Conservation (phyloP, 2,329 filamentous ascomycete genomes). For the Venturiaceae sp. region DNA sequence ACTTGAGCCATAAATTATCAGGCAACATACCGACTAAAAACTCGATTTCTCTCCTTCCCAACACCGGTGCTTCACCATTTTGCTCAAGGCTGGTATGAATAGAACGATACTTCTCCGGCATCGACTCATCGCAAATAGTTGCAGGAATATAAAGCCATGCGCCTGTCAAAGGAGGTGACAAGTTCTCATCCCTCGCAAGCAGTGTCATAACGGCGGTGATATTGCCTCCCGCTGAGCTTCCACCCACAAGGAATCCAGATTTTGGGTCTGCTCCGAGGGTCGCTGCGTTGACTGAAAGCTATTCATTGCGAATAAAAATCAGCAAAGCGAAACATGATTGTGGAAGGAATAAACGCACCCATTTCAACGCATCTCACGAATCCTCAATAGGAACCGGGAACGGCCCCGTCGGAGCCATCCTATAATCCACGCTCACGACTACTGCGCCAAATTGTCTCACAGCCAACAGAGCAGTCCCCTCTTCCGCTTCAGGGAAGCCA, state of each 20-base stretch:
- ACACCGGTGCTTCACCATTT: constrained; percentile 27
- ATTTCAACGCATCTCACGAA: neutral
- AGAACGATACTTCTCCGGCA: constrained; percentile 30
- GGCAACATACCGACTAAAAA: neutral
- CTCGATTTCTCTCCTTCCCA: constrained; percentile 19
- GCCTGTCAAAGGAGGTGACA: neutral
- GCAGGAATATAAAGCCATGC: neutral
- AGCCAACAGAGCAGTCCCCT: too few species aligned
- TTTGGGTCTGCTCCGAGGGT: constrained; percentile 29
- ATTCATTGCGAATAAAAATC: too few species aligned
- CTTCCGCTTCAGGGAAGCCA: too few species aligned
- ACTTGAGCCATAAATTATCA: too few species aligned
- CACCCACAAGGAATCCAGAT: constrained; percentile 39
- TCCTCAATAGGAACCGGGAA: too few species aligned
- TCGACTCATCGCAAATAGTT: constrained; percentile 16
- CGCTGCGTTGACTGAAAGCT: constrained; percentile 28
- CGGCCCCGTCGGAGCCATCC: too few species aligned
- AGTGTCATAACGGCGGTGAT: constrained; percentile 29
- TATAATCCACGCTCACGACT: too few species aligned
- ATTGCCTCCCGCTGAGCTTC: constrained; percentile 37
- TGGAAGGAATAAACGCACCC: too few species aligned
- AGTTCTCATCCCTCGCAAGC: constrained; percentile 27
- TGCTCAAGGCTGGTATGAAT: constrained; percentile 20
- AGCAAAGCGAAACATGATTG: too few species aligned
- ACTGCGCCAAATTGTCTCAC: too few species aligned